Conservation (phyloP, 2,329 filamentous ascomycete genomes). For the Penicillium sp. region DNA sequence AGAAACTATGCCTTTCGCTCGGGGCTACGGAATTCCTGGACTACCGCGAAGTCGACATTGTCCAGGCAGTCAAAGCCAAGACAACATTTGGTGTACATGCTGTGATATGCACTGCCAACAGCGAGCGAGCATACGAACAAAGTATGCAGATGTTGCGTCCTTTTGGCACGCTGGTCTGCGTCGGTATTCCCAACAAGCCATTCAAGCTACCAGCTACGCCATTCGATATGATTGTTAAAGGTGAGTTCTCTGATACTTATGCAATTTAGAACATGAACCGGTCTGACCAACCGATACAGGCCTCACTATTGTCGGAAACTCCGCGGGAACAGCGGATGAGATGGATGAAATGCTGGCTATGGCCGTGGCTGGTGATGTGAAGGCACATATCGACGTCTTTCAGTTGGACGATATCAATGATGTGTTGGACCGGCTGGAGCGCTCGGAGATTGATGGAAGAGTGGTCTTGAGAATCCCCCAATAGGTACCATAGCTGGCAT, state of each 20-base stretch:
- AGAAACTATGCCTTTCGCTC: slow-evolving; percentile 32
- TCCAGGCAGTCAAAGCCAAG: slow-evolving; percentile 39
- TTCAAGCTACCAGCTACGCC: slow-evolving; percentile 48
- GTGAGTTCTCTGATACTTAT: slow-evolving; percentile 19
- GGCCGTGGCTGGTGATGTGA: slow-evolving; percentile 44
- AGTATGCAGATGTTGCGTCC: slow-evolving; percentile 46
- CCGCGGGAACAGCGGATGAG: slow-evolving; percentile 45
- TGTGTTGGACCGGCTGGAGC: slow-evolving; percentile 35
- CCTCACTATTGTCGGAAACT: slow-evolving; percentile 47
- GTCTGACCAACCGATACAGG: slow-evolving; percentile 22
- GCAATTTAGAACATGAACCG: background rate
- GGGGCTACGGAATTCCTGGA: slow-evolving; percentile 37
- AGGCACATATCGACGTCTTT: slow-evolving; percentile 38
- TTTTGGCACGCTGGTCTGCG: slow-evolving; percentile 49
- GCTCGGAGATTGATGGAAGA: slow-evolving; percentile 39
- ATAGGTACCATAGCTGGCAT: background rate
- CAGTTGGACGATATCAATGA: slow-evolving; percentile 35
- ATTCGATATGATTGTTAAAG: slow-evolving; percentile 49
- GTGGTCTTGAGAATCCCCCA: slow-evolving; percentile 37
- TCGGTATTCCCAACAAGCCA: slow-evolving; percentile 45
- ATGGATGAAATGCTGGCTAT: slow-evolving; percentile 48
- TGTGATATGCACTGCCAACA: slow-evolving; percentile 49
- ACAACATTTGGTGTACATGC: slow-evolving; percentile 48
- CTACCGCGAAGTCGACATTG: slow-evolving; percentile 38
- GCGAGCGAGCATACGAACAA: slow-evolving; percentile 45